A percentile compares a stretch with the other conserved stretches of the same genome.
phyloP scores from a whole-genome alignment of 2,329 filamentous ascomycete genomes.

The Pseudogymnoascus sp. region DNA sequence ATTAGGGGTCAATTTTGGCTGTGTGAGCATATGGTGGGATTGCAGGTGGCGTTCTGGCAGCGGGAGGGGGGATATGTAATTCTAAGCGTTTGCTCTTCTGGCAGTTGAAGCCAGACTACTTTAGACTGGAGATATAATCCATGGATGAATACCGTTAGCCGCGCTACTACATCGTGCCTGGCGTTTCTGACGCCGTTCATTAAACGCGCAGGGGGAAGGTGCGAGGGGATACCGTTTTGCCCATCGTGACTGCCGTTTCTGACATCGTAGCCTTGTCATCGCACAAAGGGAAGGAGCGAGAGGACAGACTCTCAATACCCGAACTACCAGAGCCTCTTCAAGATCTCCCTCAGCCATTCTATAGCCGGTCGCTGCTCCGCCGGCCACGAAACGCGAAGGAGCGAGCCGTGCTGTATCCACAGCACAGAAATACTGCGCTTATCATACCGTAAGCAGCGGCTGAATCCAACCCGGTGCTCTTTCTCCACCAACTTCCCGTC shows the following conservation, averaged over 20 bases:
- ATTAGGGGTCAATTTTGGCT: slow-evolving; percentile 42
- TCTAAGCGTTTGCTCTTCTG: neutral
- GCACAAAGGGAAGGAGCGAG: neutral
- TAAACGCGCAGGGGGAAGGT: neutral
- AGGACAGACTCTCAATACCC: neutral
- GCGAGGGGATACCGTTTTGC: neutral
- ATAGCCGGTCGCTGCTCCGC: neutral
- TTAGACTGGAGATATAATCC: neutral
- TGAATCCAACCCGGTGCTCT: neutral
- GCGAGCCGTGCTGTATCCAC: neutral
- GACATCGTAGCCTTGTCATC: neutral
- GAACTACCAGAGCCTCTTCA: neutral
- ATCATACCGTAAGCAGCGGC: neutral
- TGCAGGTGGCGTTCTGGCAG: slow-evolving; percentile 11
- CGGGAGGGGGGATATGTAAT: slow-evolving; percentile 1
- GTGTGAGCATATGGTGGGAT: slow-evolving; percentile 9
- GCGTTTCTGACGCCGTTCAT: neutral
- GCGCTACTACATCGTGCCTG: neutral
- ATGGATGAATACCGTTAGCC: neutral
- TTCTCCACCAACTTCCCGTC: neutral
- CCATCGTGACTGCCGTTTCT: neutral
- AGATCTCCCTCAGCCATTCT: neutral
- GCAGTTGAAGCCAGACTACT: neutral
- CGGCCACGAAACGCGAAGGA: neutral
- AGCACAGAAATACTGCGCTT: neutral